Percentiles rank a stretch among this genome's conserved stretches.
These are phyloP conservation scores for Yueomyces sp. DNA, from an alignment of 805 yeast genomes.

Conservation along the genomic window DNA sequence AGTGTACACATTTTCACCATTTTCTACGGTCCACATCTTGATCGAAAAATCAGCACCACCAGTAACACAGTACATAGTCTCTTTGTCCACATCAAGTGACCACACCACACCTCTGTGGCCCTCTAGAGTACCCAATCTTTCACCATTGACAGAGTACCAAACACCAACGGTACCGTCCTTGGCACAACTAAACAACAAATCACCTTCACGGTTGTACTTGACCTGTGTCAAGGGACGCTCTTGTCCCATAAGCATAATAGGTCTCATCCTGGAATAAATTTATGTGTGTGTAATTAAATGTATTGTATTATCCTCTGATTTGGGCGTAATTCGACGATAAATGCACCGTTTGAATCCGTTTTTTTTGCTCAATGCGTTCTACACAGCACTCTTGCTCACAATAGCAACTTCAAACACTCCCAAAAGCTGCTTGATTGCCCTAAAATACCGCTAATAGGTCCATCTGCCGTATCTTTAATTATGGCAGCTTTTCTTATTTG, in stretches of 20 bases:
- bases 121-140: constrained; percentile 81
- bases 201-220: constrained; percentile 92
- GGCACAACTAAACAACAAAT: constrained; percentile 79
- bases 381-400: too few species aligned
- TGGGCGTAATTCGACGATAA: too few species aligned
- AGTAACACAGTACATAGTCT: constrained; percentile 60
- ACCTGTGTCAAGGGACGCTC: constrained; percentile 97
- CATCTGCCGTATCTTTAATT: too few species aligned
- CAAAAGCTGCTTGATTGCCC: too few species aligned
- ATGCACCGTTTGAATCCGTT: too few species aligned
- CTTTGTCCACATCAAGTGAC: constrained; percentile 76
- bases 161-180: constrained; percentile 82
- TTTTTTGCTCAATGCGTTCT: too few species aligned
- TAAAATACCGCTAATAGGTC: too few species aligned
- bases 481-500: too few species aligned
- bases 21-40: constrained; percentile 71
- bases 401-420: too few species aligned
- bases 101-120: constrained; percentile 92
- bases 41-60: constrained; percentile 85
- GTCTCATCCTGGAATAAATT: constrained; percentile 34
- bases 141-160: constrained; percentile 94
- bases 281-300: too few species aligned
- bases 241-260: constrained; percentile 75
- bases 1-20: constrained; percentile 61
- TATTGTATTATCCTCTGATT: too few species aligned